Conservation (phyloP, 2,329 filamentous ascomycete genomes). For the Fusarium continuum region DNA sequence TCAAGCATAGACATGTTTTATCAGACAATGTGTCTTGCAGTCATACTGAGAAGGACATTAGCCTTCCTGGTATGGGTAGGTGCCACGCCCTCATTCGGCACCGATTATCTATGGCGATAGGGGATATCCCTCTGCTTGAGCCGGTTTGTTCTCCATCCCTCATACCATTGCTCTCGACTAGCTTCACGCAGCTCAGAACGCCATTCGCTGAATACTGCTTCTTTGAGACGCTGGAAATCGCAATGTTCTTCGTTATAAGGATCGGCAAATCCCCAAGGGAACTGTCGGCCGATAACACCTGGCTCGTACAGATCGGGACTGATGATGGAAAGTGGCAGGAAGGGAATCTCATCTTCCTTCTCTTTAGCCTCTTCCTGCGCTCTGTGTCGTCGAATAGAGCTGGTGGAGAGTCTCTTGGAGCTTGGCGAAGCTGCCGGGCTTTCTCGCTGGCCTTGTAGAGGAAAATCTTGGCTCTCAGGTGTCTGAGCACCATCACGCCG, state of each 20-base stretch:
- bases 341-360: conserved; percentile 68
- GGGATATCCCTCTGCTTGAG: conserved; percentile 64
- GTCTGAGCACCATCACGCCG: conserved; percentile 36
- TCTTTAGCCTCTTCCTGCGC: conserved; percentile 57
- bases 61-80: conserved; percentile 10
- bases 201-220: conserved; percentile 94
- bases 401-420: conserved; percentile 58
- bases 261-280: conserved; percentile 97
- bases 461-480: conserved; percentile 50
- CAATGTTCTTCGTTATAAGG: conserved; percentile 92
- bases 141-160: conserved; percentile 86
- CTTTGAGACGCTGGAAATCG: conserved; percentile 90
- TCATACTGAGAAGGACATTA: background rate
- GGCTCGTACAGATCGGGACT: conserved; percentile 92
- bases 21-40: background rate
- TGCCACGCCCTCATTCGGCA: background rate
- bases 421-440: conserved; percentile 49
- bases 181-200: conserved; percentile 88
- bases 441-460: conserved; percentile 48
- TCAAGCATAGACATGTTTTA: conserved; percentile 23
- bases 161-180: conserved; percentile 93
- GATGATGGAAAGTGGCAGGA: conserved; percentile 90
- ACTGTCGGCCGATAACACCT: conserved; percentile 81
- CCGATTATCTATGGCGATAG: conserved; percentile 48
- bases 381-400: conserved; percentile 57